Percentiles rank a stretch among this genome's conserved stretches.
These are phyloP conservation scores for Hypoxylon sp. DNA, from an alignment of 2,329 filamentous ascomycete species.

Conservation along the genomic window DNA sequence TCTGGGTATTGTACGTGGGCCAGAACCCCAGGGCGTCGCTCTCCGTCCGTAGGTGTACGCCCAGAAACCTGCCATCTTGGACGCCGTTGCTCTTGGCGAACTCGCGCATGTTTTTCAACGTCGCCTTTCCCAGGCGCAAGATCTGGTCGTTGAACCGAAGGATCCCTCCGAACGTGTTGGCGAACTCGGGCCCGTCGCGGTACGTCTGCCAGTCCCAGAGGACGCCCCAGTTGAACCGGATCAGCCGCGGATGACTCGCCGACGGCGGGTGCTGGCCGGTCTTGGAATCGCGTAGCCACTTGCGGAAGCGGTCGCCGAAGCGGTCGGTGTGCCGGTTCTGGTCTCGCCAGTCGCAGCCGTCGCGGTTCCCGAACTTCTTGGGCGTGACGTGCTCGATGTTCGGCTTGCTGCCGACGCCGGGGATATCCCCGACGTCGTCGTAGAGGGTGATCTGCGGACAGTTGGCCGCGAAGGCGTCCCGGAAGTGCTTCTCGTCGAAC, in stretches of 20 bases:
- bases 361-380: constrained; percentile 54
- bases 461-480: constrained; percentile 50
- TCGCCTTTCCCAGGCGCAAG: constrained; percentile 54
- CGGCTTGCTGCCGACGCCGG: constrained; percentile 49
- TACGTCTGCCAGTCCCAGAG: constrained; percentile 61
- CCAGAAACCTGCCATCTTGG: constrained; percentile 50
- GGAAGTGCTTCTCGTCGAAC: constrained; percentile 61
- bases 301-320: constrained; percentile 53
- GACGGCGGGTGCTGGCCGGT: no score
- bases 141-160: constrained; percentile 58
- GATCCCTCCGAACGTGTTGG: constrained; percentile 57
- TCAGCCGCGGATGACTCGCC: constrained; percentile 51
- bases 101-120: constrained; percentile 52
- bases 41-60: constrained; percentile 62
- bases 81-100: constrained; percentile 44
- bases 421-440: constrained; percentile 53
- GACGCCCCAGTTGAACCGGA: constrained; percentile 59
- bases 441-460: constrained; percentile 61
- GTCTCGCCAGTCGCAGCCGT: constrained; percentile 55
- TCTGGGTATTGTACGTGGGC: constrained; percentile 59
- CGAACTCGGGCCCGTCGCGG: constrained; percentile 61
- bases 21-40: constrained; percentile 60
- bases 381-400: constrained; percentile 57
- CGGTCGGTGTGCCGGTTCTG: constrained; percentile 57
- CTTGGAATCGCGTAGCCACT: constrained; percentile 50